phyloP scores from a whole-genome alignment of 192 early-diverging fungal genomes.

The Dissophora ornata region DNA sequence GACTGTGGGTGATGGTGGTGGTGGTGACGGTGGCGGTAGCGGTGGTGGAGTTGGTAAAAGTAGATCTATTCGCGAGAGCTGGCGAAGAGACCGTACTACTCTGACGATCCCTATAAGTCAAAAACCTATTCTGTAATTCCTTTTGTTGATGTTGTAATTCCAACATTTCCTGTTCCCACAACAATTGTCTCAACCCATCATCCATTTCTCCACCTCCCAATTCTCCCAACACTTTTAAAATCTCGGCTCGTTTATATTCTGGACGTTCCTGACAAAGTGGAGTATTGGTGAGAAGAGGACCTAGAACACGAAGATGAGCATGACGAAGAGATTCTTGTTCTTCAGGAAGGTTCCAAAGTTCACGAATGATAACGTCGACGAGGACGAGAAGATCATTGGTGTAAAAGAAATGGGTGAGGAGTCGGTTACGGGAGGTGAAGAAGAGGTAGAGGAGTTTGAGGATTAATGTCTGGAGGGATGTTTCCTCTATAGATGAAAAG shows the following conservation, averaged over 20 bases:
- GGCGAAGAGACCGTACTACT: slow-evolving; percentile 16
- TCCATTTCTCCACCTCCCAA: slow-evolving; percentile 47
- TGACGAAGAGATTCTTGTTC: slow-evolving; percentile 73
- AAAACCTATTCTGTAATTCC: background rate
- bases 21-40: too few species aligned
- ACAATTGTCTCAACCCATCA: slow-evolving; percentile 7
- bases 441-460: slow-evolving; percentile 79
- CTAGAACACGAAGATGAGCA: slow-evolving; percentile 74
- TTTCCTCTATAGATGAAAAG: slow-evolving; percentile 57
- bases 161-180: slow-evolving; percentile 26
- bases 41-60: too few species aligned
- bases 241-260: slow-evolving; percentile 63
- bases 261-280: slow-evolving; percentile 45
- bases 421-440: slow-evolving; percentile 64
- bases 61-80: background rate
- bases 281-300: slow-evolving; percentile 74
- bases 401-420: slow-evolving; percentile 81
- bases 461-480: slow-evolving; percentile 64
- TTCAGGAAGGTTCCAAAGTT: slow-evolving; percentile 79
- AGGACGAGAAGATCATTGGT: slow-evolving; percentile 92
- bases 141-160: slow-evolving; percentile 11
- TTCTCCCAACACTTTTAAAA: slow-evolving; percentile 55
- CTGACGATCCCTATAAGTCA: slow-evolving; percentile 41
- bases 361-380: slow-evolving; percentile 88
- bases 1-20: too few species aligned